Evolutionary conservation across 2,329 filamentous ascomycete genomes (phyloP).

Genomic region (Ilyonectria sp.): DNA sequence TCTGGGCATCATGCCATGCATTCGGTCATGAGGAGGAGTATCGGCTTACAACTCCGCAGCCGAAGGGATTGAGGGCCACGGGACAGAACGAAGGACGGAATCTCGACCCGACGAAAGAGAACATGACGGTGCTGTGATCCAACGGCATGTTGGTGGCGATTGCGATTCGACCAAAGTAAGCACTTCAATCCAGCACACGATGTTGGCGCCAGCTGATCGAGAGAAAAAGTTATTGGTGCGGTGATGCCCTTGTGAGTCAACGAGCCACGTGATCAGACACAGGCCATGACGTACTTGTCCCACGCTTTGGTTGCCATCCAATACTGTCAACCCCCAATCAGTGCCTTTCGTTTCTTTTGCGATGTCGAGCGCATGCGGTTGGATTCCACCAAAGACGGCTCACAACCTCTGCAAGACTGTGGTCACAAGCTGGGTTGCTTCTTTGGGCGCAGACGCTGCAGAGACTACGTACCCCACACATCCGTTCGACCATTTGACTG

Average conservation of each 20-base stretch:
- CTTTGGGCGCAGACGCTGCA: constrained; percentile 8
- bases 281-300: not conserved
- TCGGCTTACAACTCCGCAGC: not conserved
- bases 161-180: not conserved
- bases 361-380: not conserved
- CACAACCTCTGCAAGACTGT: constrained; percentile 3
- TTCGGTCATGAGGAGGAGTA: not conserved
- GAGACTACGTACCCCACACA: constrained; percentile 25
- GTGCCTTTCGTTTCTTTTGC: not conserved
- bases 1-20: not conserved
- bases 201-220: too few relatives aligned
- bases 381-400: not conserved
- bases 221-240: too few relatives aligned
- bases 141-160: not conserved
- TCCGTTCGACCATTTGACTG: constrained; percentile 32
- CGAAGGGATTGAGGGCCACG: not conserved
- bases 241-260: not conserved
- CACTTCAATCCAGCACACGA: not conserved
- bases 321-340: not conserved
- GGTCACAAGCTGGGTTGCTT: constrained; percentile 11
- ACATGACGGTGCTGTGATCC: not conserved
- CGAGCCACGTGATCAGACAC: not conserved
- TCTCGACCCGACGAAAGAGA: not conserved
- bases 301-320: not conserved
- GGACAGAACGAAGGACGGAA: not conserved